Evolutionary conservation across 2,329 filamentous ascomycete genomes (phyloP).

Genomic region (Hymenoscyphus fraxineus): DNA sequence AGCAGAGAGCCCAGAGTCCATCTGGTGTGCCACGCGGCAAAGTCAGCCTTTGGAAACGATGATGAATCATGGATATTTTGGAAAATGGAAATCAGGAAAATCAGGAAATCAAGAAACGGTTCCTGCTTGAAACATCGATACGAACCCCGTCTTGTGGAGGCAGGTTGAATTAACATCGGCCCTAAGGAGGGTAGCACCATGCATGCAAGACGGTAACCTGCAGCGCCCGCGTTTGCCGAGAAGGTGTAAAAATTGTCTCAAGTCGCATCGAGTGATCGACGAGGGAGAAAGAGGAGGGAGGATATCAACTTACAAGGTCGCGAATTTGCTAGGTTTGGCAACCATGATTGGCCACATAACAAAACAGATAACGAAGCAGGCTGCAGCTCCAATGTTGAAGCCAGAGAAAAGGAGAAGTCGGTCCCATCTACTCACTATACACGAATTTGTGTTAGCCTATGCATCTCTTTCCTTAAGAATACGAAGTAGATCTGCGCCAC

Average conservation of each 20-base stretch:
- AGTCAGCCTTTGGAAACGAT: slow-evolving; percentile 24
- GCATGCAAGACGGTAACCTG: slow-evolving; percentile 37
- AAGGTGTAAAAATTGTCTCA: slow-evolving; percentile 21
- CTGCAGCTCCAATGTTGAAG: slow-evolving; percentile 83
- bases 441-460: slow-evolving; percentile 34
- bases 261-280: slow-evolving; percentile 16
- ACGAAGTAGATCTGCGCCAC: slow-evolving; percentile 25
- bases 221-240: slow-evolving; percentile 32
- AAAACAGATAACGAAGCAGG: slow-evolving; percentile 92
- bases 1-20: slow-evolving; percentile 91
- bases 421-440: slow-evolving; percentile 93
- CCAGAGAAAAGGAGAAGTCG: slow-evolving; percentile 86
- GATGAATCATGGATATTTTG: slow-evolving; percentile 6
- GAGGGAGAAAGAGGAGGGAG: slow-evolving; percentile 14
- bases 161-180: slow-evolving; percentile 4
- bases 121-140: slow-evolving; percentile 1
- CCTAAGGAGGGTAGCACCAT: slow-evolving; percentile 13
- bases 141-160: slow-evolving; percentile 5
- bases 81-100: neutral
- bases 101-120: neutral
- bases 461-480: slow-evolving; percentile 20
- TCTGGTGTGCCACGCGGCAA: slow-evolving; percentile 49
- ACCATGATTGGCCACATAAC: slow-evolving; percentile 81
- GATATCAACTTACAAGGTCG: slow-evolving; percentile 76
- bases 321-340: slow-evolving; percentile 85